Base-by-base conservation (phyloP, 257 asterid genomes). In the Salvia splendens region DNA sequence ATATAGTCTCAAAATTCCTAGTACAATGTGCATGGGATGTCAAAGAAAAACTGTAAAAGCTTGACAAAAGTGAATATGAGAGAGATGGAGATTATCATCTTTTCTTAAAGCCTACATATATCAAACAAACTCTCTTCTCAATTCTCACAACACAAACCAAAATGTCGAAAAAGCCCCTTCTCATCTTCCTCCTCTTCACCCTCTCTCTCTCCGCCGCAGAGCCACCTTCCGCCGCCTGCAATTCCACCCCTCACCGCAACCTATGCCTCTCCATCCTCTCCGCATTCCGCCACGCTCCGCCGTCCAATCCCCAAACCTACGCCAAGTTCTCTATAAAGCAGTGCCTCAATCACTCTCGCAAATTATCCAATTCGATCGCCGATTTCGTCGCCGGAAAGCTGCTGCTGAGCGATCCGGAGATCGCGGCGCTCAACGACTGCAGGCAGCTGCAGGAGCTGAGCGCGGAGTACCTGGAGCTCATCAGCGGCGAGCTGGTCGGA, bases 261-360 rank as follows among this genome's bases (percentile, higher is more conserved):
- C 80, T 76, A 3, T 79, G 82, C 70, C 84, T 42, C 49, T 66
- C 84, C 30, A 12, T 78, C 28, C 78, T 78, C 76, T 71, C 77
- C 2, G 20, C 84, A 15, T 75, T 73, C 68, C 65, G 54, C 3
- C 75, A 42, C 36, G 76, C 84, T 11, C 62, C 72, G 0, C 35
- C 30, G 30, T 3, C 75, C 17, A 72, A 52, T 33, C 42, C 77
- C 35, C 57, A 52, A 52, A 48, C 6, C 72, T 74, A 70, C 70
- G 66, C 65, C 61, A 67, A 74, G 0, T 73, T 79, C 73, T 79
- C 84, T 5, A 50, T 76, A 9, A 67, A 76, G 3, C 82, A 71
- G 35, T 73, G 80, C 73, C 64, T 73, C 11, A 67, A 79, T 53
- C 70, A 68, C 12, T 67, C 82, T 8, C 38, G 12, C 6, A 71